Evolutionary conservation across 2,329 filamentous ascomycete species (phyloP), one percentile per base, ranked within the genome.

Genomic region (Trichoderma afroharzianum): DNA sequence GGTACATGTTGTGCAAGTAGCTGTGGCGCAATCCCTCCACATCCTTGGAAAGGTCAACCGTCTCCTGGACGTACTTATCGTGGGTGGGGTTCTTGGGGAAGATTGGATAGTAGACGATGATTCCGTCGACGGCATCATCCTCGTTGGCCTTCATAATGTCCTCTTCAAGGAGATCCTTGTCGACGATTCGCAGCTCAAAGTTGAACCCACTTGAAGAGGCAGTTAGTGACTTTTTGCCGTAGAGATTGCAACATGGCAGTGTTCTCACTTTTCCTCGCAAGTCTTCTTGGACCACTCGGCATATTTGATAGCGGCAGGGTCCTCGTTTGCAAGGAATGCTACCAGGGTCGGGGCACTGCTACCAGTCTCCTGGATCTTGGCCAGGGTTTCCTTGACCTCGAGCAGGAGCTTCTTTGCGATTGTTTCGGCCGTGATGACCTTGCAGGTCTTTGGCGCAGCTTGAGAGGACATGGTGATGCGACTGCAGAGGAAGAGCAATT

Each of bases 1-100:
- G 93, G 84, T 98, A 99, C 95, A 99, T 98, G 88, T 99, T 99
- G 88, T 95, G 95, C 79, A 98, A 92, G 84, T 98, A 95, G 79
- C 91, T 91, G 83, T 98, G 95, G 77, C 92, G 94, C 72, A 99
- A 89, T 43, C 96, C 96, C 82, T 99, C 96, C 75, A 99, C 95
- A 78, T 99, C 96, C 83, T 99, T 98, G 81, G 88, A 84, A 57
- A 97, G 88, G 71, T 93, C 91, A 71, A 98, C 94, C 3, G 97
- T 93, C 84, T 98, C 95, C 83, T 98, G 95, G 75, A 99, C 90
- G 82, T 98, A 98, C 81, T 93, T 92, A 82, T 99, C 96, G 82
- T 97, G 94, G 32, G 90, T 88, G 67, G 91, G 92, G 84, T 94
- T 92, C 82, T 85, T 84, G 18, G 87, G 87, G 81, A 98, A 98